These are phyloP conservation scores for Sclerotiophoma versabilis DNA, from an alignment of 2,329 filamentous ascomycete genomes.

Conservation along the genomic window DNA sequence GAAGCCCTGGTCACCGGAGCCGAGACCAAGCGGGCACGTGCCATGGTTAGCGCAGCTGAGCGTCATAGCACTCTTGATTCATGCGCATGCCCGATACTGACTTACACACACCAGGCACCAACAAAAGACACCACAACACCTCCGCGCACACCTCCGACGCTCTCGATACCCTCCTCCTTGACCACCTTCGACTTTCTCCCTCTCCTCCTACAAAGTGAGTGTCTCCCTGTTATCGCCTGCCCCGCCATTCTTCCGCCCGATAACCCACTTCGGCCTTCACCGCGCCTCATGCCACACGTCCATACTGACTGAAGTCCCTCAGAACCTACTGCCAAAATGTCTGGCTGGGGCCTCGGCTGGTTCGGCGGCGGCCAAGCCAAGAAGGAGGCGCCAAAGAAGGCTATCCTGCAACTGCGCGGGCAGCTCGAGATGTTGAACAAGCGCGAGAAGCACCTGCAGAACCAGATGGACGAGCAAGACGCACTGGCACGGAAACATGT, in stretches of 20 bases:
- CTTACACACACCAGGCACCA: constrained; percentile 24
- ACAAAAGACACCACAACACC: constrained; percentile 19
- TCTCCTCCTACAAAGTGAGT: constrained; percentile 19
- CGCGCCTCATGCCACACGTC: background rate
- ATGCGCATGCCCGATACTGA: constrained; percentile 18
- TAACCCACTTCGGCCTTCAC: constrained; percentile 15
- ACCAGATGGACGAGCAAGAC: constrained; percentile 93
- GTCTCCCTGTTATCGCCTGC: constrained; percentile 18
- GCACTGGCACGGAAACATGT: constrained; percentile 87
- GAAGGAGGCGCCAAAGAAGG: constrained; percentile 96
- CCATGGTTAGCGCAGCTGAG: constrained; percentile 15
- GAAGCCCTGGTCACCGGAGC: constrained; percentile 13
- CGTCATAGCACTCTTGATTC: constrained; percentile 22
- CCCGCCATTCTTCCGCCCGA: constrained; percentile 26
- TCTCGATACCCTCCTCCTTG: background rate
- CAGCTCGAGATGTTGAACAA: constrained; percentile 99
- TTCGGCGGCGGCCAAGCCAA: constrained; percentile 86
- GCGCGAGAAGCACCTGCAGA: constrained; percentile 88
- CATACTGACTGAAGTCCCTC: constrained; percentile 3
- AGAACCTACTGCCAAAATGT: constrained; percentile 36
- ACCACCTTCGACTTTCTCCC: background rate
- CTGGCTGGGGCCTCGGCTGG: constrained; percentile 69
- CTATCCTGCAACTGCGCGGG: constrained; percentile 84
- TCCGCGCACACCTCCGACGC: constrained; percentile 12
- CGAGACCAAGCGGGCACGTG: constrained; percentile 20